Base-by-base conservation (phyloP, 2,329 filamentous ascomycete species). In the Cladosporium sp. region DNA sequence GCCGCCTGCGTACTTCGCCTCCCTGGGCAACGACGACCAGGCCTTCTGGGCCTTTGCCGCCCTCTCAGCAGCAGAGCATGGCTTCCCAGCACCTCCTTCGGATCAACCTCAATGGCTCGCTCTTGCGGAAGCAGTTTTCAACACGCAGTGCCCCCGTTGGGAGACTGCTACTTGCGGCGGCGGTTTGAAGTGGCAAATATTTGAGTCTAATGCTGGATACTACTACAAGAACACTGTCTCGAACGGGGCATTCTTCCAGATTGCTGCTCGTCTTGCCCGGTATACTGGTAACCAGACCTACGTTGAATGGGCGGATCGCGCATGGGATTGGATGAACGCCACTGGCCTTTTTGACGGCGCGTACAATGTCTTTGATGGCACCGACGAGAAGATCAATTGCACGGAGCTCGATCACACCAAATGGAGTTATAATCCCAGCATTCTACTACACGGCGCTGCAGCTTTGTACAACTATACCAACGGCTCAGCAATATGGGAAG, bases 11-110 rank as follows among this genome's bases (percentile, higher is more conserved):
- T 77, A 79, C 68, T 73, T 70, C 69, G 54, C 66, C 14, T 74
- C 72, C 24, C 70, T 78, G 14, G 79, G 79, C 14, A 86, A 86
- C 69, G 84, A 87, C 68, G 84, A 87, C 70, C 84, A 89, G 82
- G 89, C 90, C 6, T 94, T 95, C 79, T 96, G 92, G 92, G 91
- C 86, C n/a, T 85, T 95, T 82, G 87, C 92, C 1, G 90, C 89
- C 67, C 90, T 96, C 83, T 85, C 86, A 11, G 92, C 92, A 2
- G 89, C 90, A 44, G 92, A 96, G 78, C 86, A 89, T 72, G 88
- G 88, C 69, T 94, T 90, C 73, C 89, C 89, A 1, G 85, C 92
- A 71, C 89, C 90, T 4, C 7, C 57, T 28, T 69, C 74, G 44
- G 84, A 86, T 0, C 70, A 81, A 0, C 85, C 84, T 66, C 75